phyloP scores from a whole-genome alignment of 31 red algal species.

The Porphyra umbilicalis region DNA sequence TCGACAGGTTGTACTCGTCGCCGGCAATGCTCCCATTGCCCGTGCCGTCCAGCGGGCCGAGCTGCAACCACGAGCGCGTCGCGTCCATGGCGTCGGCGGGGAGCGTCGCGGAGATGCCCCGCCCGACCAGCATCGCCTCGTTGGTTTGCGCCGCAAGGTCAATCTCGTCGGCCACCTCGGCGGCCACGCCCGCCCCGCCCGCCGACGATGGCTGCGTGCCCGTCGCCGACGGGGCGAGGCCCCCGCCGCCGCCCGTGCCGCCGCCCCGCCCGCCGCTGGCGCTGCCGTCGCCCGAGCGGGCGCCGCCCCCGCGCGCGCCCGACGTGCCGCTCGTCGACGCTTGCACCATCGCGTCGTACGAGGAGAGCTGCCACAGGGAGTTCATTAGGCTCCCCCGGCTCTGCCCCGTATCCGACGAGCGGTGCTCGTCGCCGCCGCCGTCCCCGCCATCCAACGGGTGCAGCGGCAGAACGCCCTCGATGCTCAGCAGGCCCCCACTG shows the following conservation, averaged over 20 bases:
- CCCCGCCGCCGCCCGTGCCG: not conserved
- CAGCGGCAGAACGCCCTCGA: not conserved
- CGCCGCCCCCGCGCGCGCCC: not conserved
- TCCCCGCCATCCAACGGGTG: not conserved
- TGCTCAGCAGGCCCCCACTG: conserved; percentile 1
- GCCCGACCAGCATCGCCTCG: not conserved
- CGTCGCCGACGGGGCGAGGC: not conserved
- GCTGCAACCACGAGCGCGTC: not conserved
- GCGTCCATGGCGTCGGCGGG: not conserved
- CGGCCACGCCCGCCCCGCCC: not conserved
- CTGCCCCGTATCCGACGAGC: not conserved
- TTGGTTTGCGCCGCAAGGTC: not conserved
- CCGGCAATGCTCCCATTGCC: not conserved
- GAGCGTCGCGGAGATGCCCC: not conserved
- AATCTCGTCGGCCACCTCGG: not conserved
- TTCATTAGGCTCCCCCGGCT: not conserved
- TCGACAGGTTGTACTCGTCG: not conserved
- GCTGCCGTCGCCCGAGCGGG: not conserved
- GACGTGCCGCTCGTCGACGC: not conserved
- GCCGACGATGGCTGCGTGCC: not conserved
- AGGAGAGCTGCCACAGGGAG: not conserved
- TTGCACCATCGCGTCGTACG: not conserved
- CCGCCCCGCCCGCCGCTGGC: not conserved
- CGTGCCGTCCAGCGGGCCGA: not conserved
- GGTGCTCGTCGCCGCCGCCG: not conserved